Base-by-base conservation (phyloP, 176 grass and related monocot genomes). In the Otatea glauca region DNA sequence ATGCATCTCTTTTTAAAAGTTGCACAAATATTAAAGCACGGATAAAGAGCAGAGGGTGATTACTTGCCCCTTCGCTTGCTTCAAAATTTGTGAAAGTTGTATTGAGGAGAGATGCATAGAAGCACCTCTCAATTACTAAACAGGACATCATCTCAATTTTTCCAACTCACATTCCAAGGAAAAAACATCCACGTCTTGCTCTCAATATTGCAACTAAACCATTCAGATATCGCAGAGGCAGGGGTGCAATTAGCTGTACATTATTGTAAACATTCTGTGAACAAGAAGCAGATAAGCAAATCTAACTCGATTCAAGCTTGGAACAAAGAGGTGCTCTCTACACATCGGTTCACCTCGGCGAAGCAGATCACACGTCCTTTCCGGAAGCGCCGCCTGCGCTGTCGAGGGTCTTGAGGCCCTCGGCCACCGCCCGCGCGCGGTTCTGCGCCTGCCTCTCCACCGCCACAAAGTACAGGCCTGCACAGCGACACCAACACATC, bases 371-470 rank as follows among this genome's bases (percentile, higher is more conserved):
- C 34, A 87, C 87, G 78, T 91, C 81, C 81, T 89, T 72, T 8
- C 89, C 83, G 11, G 39, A 35, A 24, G 72, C 45, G 66, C 72
- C 54, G 27, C 74, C 72, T 1, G 32, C 48, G 47, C 74, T 76
- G 69, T 97, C 90, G 49, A 97, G 81, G 48, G 59, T 20, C 74
- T 85, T 90, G 65, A 97, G 83, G 47, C 92, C 87, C 74, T 94
- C 86, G 16, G 92, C 89, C 50, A 94, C 84, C 69, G 86, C 88
- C 53, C 92, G 87, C 69, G 86, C 81, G 59, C 91, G 84, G 65
- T 93, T 94, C 82, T 97, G 95, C 63, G 90, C 82, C 45, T 97
- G 90, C 91, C 95, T 93, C 90, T 97, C 95, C 55, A 93, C 95
- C 23, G 90, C 95, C 75, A 97, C 91, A 54, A 93, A 86, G 89